Evolutionary conservation across 371 early-diverging fungal species (phyloP), one percentile per base, ranked within the genome.

Genomic region (Polyrhizophydium stewartii): DNA sequence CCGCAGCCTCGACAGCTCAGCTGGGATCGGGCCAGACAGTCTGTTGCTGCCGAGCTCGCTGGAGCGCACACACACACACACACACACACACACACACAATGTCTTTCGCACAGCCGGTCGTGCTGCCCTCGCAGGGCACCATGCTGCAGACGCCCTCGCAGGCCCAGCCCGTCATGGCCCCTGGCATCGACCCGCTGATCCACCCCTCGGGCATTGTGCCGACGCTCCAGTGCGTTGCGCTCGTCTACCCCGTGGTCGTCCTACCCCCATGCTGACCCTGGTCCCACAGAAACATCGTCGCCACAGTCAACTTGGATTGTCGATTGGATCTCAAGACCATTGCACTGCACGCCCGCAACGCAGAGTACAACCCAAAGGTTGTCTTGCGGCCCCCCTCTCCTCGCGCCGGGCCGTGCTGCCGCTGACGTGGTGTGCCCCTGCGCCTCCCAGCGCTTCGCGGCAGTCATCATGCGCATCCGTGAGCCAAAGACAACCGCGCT

Each of bases 331-430:
- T 99, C 59, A 99, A 99, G 83, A 97, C 94, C 27, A 99, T 99
- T 75, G 99, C 99, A 41, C 85, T 99, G 56, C 97, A 99, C 67
- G 99, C 99, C 27, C 91, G 99, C 70, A 99, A 99, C 81, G 99
- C 99, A 64, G 99, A 99, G 81, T 99, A 99, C 85, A 99, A 99
- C 82, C 99, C 99, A 69, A 99, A 99, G 92, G 95, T n/a, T 95
- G 85, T 31, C 64, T 25, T 56, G 21, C 56, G n/a, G n/a, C n/a
- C n/a, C 24, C 45, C 22, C 17, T 12, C 61, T 27, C 28, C 30
- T 13, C 24, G 13, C 17, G 6, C 28, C 10, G n/a, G n/a, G n/a
- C n/a, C n/a, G n/a, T n/a, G n/a, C n/a, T n/a, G n/a, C n/a, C n/a
- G 12, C 68, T 1, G 3, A 27, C 19, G 12, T 58, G 52, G 19